phyloP scores from a whole-genome alignment of 176 grass and related monocot genomes.

The Cenchrus americanus region DNA sequence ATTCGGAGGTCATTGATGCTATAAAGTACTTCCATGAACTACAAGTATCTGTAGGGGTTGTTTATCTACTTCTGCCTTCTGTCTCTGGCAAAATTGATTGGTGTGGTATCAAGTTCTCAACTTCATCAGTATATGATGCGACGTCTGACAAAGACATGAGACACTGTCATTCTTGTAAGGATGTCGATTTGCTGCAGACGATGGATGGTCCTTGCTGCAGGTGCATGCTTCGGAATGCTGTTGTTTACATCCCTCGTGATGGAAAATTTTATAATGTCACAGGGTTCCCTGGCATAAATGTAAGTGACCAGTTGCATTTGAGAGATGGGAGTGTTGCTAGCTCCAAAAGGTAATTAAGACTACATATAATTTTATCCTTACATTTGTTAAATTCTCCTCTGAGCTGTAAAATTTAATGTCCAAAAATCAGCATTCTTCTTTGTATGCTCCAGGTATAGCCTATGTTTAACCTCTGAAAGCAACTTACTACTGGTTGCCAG shows the following conservation, averaged over 20 bases:
- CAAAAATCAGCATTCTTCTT: background rate
- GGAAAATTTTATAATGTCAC: conserved; percentile 46
- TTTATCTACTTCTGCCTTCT: conserved; percentile 75
- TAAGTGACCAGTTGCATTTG: conserved; percentile 41
- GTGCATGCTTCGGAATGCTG: conserved; percentile 63
- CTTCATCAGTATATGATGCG: conserved; percentile 43
- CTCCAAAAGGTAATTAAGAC: conserved; percentile 56
- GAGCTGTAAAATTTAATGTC: conserved; percentile 17
- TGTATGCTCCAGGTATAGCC: conserved; percentile 46
- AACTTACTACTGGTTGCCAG: conserved; percentile 49
- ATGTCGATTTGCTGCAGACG: conserved; percentile 60
- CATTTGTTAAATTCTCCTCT: background rate
- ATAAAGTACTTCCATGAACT: conserved; percentile 44
- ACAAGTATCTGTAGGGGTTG: conserved; percentile 47
- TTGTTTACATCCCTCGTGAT: conserved; percentile 66
- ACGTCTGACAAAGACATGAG: conserved; percentile 13
- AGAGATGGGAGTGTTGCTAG: conserved; percentile 40
- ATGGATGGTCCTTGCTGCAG: conserved; percentile 53
- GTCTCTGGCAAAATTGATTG: conserved; percentile 73
- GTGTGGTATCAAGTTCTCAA: conserved; percentile 55
- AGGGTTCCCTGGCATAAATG: conserved; percentile 53
- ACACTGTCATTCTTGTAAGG: conserved; percentile 50
- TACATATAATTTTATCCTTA: conserved; percentile 47
- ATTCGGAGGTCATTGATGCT: conserved; percentile 42
- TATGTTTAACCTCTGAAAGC: conserved; percentile 48